Base-by-base conservation (phyloP, 2,329 filamentous ascomycete genomes). In the Ilyonectria mors-panacis region DNA sequence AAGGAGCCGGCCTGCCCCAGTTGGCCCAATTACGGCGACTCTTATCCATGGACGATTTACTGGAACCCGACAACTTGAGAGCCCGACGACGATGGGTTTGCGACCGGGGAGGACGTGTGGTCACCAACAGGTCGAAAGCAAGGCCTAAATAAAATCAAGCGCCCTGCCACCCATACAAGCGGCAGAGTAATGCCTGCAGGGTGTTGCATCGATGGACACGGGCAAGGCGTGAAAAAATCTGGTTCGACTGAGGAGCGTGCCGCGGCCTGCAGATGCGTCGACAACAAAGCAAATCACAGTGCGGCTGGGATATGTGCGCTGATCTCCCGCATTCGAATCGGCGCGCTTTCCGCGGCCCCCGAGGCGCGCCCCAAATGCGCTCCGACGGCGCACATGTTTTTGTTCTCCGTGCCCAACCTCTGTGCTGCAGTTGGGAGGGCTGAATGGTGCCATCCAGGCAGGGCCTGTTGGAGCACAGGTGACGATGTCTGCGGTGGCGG, bases 261-360 rank as follows among this genome's bases (percentile, higher is more conserved):
- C 45, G 59, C 70, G 69, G 63, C 68, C 56, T 74, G 73, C 73
- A 68, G 65, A 73, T 70, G 66, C 57, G 53, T 65, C 62, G 66
- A 62, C 59, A 48, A 59, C 69, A 67, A 73, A 61, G 58, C 64
- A 66, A 75, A 75, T 69, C 68, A 74, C 67, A 47, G 60, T 51
- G 59, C 67, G 57, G 63, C 61, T 65, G n/a, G 56, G 39, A 63
- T 61, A 47, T 53, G 48, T 64, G 56, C 61, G 65, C 71, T 73
- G 73, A 75, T 75, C 70, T 72, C 65, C 72, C 67, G 72, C 55
- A 66, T 53, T 66, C 70, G 63, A 68, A 75, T 72, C 67, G 69
- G 72, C 60, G 72, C 60, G 30, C 55, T 65, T 74, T 71, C 69
- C 73, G 66, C 59, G 54, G 50, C 21, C 57, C 56, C 42, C 30